Percentiles rank a stretch among this genome's conserved stretches.
Conservation (phyloP, 2,329 filamentous ascomycete species). For the Trichophyton benhamiae region DNA sequence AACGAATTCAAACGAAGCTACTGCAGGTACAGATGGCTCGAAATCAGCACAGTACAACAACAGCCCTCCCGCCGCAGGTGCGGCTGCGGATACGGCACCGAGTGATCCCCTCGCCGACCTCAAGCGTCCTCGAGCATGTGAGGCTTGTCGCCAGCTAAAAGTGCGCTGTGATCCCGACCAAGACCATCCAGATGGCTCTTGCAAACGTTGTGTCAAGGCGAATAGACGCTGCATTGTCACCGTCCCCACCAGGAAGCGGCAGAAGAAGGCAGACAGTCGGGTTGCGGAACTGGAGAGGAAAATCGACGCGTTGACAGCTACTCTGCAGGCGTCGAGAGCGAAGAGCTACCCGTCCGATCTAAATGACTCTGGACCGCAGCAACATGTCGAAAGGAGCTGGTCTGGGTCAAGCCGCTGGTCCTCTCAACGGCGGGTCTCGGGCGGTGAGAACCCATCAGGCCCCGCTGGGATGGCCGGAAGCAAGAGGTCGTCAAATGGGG, state of each 20-base stretch:
- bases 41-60: neutral
- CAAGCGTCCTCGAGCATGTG: slow-evolving; percentile 60
- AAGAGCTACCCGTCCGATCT: neutral
- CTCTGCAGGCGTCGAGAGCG: slow-evolving; percentile 47
- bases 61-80: neutral
- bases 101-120: slow-evolving; percentile 34
- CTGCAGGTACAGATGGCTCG: neutral
- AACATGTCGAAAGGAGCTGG: neutral
- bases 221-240: slow-evolving; percentile 67
- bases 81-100: neutral
- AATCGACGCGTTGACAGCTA: slow-evolving; percentile 77
- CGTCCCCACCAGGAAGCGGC: slow-evolving; percentile 60
- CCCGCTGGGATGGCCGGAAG: slow-evolving; percentile 15
- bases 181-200: slow-evolving; percentile 49
- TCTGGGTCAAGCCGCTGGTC: neutral
- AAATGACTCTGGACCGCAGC: neutral
- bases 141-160: slow-evolving; percentile 63
- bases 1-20: neutral
- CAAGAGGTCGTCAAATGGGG: slow-evolving; percentile 24
- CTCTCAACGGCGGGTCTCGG: neutral
- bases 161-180: slow-evolving; percentile 74
- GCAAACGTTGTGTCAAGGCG: slow-evolving; percentile 68
- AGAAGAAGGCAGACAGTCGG: slow-evolving; percentile 82
- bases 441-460: neutral
- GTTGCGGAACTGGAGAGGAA: slow-evolving; percentile 87